A percentile compares a stretch with the other conserved stretches of the same genome.
Conservation (phyloP, 148 eudicot genomes). For the Linanthus parryae region DNA sequence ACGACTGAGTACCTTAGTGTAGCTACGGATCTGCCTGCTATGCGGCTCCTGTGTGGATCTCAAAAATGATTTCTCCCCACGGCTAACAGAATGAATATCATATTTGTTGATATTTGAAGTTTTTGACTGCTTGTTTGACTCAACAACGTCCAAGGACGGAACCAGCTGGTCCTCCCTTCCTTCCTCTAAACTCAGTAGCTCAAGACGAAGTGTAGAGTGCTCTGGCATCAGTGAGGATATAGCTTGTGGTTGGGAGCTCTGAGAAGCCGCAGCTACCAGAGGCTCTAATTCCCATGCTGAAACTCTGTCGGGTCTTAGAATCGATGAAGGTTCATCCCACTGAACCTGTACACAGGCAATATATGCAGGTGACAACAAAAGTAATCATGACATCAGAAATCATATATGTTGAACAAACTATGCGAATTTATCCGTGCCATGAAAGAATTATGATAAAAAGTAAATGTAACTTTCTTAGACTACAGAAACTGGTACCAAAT, state of each 20-base stretch:
- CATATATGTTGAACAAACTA: too few species aligned
- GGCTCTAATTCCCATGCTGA: background rate
- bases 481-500: too few species aligned
- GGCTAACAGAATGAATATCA: slow-evolving; percentile 50
- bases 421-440: too few species aligned
- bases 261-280: background rate
- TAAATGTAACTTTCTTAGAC: too few species aligned
- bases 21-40: slow-evolving; percentile 71
- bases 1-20: slow-evolving; percentile 61
- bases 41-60: slow-evolving; percentile 51
- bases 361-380: too few species aligned
- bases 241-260: background rate
- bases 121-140: slow-evolving; percentile 54
- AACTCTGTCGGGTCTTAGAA: background rate
- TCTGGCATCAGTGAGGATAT: background rate
- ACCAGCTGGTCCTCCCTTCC: slow-evolving; percentile 36
- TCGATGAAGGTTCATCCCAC: background rate
- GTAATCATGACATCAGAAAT: too few species aligned
- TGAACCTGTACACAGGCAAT: slow-evolving; percentile 2
- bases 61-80: slow-evolving; percentile 65
- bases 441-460: too few species aligned
- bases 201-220: slow-evolving; percentile 39
- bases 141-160: slow-evolving; percentile 47
- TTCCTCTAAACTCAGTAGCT: slow-evolving; percentile 36
- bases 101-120: slow-evolving; percentile 45